Evolutionary conservation across 2,329 filamentous ascomycete species (phyloP).

Genomic region (Colletotrichum salicis): DNA sequence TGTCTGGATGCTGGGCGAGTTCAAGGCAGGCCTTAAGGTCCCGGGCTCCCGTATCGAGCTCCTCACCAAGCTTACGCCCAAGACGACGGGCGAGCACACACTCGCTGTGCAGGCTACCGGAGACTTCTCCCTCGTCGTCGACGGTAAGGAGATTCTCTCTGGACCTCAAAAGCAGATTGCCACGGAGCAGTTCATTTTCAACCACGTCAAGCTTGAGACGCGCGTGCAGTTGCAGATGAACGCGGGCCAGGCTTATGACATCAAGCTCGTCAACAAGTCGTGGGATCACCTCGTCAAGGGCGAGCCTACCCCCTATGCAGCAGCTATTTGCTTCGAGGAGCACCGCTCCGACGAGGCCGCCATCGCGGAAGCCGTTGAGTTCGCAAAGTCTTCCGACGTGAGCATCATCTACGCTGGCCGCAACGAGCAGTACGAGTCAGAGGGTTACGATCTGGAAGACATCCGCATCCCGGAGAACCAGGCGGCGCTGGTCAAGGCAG

Average conservation of each 20-base stretch:
- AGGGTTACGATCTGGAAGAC: conserved; percentile 34
- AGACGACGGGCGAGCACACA: conserved; percentile 33
- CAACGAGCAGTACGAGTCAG: conserved; percentile 35
- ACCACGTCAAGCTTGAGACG: conserved; percentile 36
- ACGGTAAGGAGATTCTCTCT: conserved; percentile 30
- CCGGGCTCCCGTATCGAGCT: conserved; percentile 35
- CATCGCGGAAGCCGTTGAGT: conserved; percentile 26
- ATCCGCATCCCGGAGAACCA: conserved; percentile 32
- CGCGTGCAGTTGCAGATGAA: conserved; percentile 27
- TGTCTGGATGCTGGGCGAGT: conserved; percentile 38
- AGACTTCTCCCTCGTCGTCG: conserved; percentile 24
- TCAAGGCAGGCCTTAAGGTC: conserved; percentile 32
- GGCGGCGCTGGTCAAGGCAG: conserved; percentile 29
- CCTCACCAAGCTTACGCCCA: conserved; percentile 29
- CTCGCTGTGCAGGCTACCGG: conserved; percentile 34
- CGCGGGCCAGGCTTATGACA: conserved; percentile 26
- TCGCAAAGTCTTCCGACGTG: conserved; percentile 21
- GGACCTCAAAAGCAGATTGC: conserved; percentile 32
- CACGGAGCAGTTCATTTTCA: conserved; percentile 38
- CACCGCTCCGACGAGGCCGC: conserved; percentile 19
- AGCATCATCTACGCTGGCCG: conserved; percentile 35
- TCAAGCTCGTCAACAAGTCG: conserved; percentile 30
- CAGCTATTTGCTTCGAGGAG: conserved; percentile 31
- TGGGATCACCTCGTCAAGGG: conserved; percentile 20
- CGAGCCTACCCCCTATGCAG: conserved; percentile 32